phyloP scores from a whole-genome alignment of 805 yeast genomes.

The Saccharomycopsis capsularis region DNA sequence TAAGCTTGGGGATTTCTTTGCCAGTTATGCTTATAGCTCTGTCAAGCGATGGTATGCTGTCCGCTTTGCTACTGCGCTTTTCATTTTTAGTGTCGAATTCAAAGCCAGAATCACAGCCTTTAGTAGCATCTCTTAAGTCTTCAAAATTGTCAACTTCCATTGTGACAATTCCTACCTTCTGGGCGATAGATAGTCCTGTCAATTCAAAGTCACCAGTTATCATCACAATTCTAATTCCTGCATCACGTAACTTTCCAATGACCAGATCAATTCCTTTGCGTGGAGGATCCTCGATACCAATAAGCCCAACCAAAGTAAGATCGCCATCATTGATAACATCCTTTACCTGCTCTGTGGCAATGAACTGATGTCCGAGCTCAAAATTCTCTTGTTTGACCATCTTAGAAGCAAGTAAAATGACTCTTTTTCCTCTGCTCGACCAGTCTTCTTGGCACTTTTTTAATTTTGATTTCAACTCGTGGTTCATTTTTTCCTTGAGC shows the following conservation, averaged over 20 bases:
- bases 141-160: slow-evolving; percentile 24
- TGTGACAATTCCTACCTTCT: slow-evolving; percentile 33
- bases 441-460: neutral
- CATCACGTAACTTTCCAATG: slow-evolving; percentile 30
- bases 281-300: slow-evolving; percentile 41
- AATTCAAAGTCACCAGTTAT: slow-evolving; percentile 49
- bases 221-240: slow-evolving; percentile 38
- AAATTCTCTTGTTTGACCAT: too few relatives aligned
- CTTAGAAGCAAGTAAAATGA: neutral
- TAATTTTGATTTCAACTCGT: neutral
- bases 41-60: neutral
- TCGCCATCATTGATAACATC: slow-evolving; percentile 1
- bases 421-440: neutral
- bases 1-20: neutral
- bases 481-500: neutral
- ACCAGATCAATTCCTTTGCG: slow-evolving; percentile 32
- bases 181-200: slow-evolving; percentile 46
- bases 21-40: neutral
- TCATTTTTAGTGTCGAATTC: slow-evolving; percentile 23
- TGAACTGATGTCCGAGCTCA: neutral
- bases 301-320: slow-evolving; percentile 32
- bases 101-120: slow-evolving; percentile 22
- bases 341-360: neutral
- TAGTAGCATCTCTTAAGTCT: slow-evolving; percentile 22
- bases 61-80: neutral